Conservation (phyloP, 441 rosid species). For the Gossypium lobatum region DNA sequence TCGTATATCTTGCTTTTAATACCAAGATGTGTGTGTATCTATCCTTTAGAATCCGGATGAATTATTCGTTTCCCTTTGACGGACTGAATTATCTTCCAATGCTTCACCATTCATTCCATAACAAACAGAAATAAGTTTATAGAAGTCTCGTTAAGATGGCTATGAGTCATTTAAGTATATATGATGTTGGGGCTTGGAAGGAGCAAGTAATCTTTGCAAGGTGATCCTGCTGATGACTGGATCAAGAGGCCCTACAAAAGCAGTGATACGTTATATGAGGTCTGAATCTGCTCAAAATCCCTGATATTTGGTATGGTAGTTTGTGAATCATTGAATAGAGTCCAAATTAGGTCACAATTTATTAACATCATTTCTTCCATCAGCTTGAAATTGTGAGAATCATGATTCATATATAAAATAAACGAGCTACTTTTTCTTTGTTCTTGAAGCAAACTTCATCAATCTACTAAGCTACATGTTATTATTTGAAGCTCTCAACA, state of each 20-base stretch:
- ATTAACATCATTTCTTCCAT: background rate
- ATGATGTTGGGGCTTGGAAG: background rate
- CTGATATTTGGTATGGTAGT: background rate
- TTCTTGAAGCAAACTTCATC: background rate
- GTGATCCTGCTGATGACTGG: background rate
- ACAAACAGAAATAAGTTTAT: too few species aligned
- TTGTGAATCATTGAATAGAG: background rate
- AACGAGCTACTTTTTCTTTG: background rate
- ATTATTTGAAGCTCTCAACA: background rate
- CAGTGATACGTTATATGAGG: background rate
- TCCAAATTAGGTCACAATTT: background rate
- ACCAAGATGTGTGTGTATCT: background rate
- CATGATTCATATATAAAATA: background rate
- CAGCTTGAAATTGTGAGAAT: background rate
- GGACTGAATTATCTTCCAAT: background rate
- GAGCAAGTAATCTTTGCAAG: background rate
- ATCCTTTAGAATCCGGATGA: too few species aligned
- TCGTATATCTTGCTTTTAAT: background rate
- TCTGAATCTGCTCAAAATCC: background rate
- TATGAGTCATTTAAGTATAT: too few species aligned
- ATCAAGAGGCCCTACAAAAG: background rate
- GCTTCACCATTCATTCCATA: background rate
- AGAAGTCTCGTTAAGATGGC: background rate
- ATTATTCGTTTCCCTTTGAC: background rate
- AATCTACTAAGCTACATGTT: background rate